Base-by-base conservation (phyloP, 2,329 filamentous ascomycete species). In the Fusarium torulosum region DNA sequence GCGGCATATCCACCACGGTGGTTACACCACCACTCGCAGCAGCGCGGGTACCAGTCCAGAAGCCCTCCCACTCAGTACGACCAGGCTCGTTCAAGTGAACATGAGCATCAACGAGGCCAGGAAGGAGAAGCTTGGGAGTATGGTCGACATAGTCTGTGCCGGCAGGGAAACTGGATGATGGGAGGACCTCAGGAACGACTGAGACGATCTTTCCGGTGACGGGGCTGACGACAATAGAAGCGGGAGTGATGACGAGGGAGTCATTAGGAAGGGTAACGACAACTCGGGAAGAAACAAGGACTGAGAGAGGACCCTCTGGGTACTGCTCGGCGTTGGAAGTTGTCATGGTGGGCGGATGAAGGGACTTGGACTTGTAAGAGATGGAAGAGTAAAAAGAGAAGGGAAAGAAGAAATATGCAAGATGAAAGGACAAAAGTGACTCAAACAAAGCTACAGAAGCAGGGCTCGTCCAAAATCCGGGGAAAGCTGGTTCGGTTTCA, bases 41-140 rank as follows among this genome's bases (percentile, higher is more conserved):
- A 33, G 96, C 96, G 72, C 92, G 88, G 23, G 96, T 98, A 47
- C 96, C 96, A 1, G 94, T 97, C 83, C 91, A 92, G 83, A 99
- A 99, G 13, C 96, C 96, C 77, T 99, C 96, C 96, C 96, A 98
- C 86, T 97, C 95, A 52, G 95, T 97, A 58, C 96, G 88, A 41
- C 96, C 96, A 1, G 96, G 96, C 81, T 99, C 96, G 75, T 98
- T 98, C 72, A 98, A 88, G 81, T 99, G 96, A 37, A 99, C 96
- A 78, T 99, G 96, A 35, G 96, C 95, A 78, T 99, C 96, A 19
- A 99, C 95, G 29, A 99, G 84, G 20, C 96, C 96, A 0, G 96
- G 96, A 33, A 98, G 85, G 38, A 99, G 83, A 45, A 98, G 85
- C 78, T 90, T 87, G 13, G 95, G 93, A 21, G 91, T 93, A 80